phyloP scores from a whole-genome alignment of 2,329 filamentous ascomycete species.

The Cordyceps militaris region DNA sequence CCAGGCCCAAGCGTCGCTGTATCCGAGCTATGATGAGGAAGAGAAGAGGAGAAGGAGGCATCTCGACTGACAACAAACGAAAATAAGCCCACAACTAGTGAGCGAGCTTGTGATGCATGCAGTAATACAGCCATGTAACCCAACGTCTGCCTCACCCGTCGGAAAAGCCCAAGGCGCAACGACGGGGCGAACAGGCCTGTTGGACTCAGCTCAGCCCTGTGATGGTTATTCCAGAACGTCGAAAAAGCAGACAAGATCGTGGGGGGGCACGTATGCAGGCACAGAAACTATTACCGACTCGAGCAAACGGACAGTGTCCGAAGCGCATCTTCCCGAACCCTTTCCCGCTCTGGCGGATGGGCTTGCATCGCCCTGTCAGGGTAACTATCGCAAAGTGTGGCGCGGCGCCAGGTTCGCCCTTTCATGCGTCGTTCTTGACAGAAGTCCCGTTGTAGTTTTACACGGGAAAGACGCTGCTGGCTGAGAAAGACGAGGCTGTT shows the following conservation, averaged over 20 bases:
- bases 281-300: not conserved
- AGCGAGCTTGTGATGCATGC: too few relatives aligned
- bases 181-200: not conserved
- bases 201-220: conserved; percentile 6
- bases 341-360: not conserved
- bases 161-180: not conserved
- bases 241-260: not conserved
- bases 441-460: not conserved
- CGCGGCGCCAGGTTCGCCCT: not conserved
- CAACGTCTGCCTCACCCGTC: not conserved
- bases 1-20: conserved; percentile 2
- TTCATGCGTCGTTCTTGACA: not conserved
- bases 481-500: conserved; percentile 1
- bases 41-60: not conserved
- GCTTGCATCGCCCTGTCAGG: not conserved
- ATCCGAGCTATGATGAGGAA: not conserved
- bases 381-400: not conserved
- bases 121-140: not conserved
- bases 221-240: not conserved
- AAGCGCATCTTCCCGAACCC: not conserved
- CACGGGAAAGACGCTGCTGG: not conserved
- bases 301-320: conserved; percentile 3
- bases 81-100: too few relatives aligned
- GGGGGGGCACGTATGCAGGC: not conserved
- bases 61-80: not conserved